These are phyloP conservation scores for Prunus mume DNA, from an alignment of 306 rosid species.

Conservation along the genomic window DNA sequence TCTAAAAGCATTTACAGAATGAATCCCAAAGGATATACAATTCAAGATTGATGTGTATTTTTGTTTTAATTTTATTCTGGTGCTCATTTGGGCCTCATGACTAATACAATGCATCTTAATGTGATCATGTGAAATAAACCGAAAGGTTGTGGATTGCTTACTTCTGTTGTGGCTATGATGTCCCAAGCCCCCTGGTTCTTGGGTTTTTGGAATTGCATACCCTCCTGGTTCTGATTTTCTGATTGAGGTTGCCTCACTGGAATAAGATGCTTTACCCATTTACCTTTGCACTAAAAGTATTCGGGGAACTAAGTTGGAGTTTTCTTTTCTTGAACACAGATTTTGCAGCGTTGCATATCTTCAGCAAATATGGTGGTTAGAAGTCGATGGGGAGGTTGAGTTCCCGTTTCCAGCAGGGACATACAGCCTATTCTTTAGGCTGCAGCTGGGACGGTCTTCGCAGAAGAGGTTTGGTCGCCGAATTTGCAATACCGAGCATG, in stretches of 20 bases:
- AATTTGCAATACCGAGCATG: conserved; percentile 63
- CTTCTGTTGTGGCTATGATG: background rate
- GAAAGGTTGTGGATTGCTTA: background rate
- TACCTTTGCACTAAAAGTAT: background rate
- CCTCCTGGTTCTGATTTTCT: background rate
- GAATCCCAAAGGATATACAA: background rate
- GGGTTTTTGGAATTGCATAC: background rate
- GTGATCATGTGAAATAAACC: conserved; percentile 6
- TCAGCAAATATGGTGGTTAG: conserved; percentile 98
- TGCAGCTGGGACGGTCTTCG: conserved; percentile 65
- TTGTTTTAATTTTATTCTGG: background rate
- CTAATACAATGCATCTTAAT: background rate
- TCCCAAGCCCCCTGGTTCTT: conserved; percentile 1
- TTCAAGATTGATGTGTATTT: background rate
- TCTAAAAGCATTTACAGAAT: background rate
- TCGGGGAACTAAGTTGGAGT: conserved; percentile 5
- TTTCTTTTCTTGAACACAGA: conserved; percentile 37
- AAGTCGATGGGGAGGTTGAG: conserved; percentile 89
- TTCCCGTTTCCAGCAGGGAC: conserved; percentile 88
- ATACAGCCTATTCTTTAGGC: conserved; percentile 73
- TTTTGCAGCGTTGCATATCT: conserved; percentile 75
- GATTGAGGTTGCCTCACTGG: conserved; percentile 13
- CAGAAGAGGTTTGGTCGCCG: conserved; percentile 69
- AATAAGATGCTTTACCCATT: conserved; percentile 1
- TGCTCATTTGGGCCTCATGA: conserved; percentile 3